A percentile compares a stretch with the other conserved stretches of the same genome.
Evolutionary conservation across 2,329 filamentous ascomycete species (phyloP).

Genomic region (Bipolaris bicolor): DNA sequence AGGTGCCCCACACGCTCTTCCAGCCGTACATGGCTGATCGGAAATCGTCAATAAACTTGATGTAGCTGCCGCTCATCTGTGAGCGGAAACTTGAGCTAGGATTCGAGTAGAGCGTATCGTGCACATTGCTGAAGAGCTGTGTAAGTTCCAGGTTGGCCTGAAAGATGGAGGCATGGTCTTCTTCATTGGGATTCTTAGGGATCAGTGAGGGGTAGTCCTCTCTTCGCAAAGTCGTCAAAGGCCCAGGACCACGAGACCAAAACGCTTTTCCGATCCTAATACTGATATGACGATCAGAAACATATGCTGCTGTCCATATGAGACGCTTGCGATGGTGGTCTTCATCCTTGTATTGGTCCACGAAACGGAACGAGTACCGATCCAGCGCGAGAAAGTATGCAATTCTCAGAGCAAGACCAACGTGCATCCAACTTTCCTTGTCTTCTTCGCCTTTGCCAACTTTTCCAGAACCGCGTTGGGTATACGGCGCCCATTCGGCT

Average conservation of each 20-base stretch:
- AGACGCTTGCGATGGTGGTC: conserved; percentile 68
- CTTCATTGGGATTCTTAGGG: conserved; percentile 63
- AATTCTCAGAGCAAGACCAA: conserved; percentile 71
- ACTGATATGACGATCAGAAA: conserved; percentile 60
- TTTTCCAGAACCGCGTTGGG: conserved; percentile 64
- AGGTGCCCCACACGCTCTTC: conserved; percentile 72
- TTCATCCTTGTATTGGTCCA: conserved; percentile 64
- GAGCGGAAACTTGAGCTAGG: conserved; percentile 72
- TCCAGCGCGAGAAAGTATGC: conserved; percentile 75
- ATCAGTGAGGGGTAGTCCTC: conserved; percentile 72
- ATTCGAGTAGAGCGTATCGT: conserved; percentile 75
- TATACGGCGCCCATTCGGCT: conserved; percentile 75
- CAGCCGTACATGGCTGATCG: conserved; percentile 71
- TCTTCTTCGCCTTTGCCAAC: conserved; percentile 76
- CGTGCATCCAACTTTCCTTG: conserved; percentile 78
- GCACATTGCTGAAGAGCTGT: conserved; percentile 74
- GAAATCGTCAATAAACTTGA: conserved; percentile 78
- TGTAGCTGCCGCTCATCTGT: conserved; percentile 73
- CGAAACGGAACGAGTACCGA: conserved; percentile 68
- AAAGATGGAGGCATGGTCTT: conserved; percentile 72
- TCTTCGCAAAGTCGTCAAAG: conserved; percentile 67
- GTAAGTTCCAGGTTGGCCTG: conserved; percentile 75
- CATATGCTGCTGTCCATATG: conserved; percentile 65
- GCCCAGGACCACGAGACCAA: conserved; percentile 74
- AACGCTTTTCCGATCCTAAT: conserved; percentile 75